A percentile compares a stretch with the other conserved stretches of the same genome.
phyloP scores from a whole-genome alignment of 139 green algal genomes.

The Mesostigma viride region DNA sequence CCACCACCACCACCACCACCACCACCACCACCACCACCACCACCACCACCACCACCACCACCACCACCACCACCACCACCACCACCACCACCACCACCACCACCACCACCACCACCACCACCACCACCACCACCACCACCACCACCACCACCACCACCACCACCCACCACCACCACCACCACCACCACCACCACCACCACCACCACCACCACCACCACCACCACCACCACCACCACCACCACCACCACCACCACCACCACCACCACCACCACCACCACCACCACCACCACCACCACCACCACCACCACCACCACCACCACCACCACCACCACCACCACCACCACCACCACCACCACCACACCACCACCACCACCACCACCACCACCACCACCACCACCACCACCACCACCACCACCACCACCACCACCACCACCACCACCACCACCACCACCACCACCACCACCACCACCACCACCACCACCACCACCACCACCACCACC shows the following conservation, averaged over 20 bases:
- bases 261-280: slow-evolving; percentile 1
- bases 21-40: slow-evolving; percentile 1
- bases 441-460: slow-evolving; percentile 1
- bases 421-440: background rate
- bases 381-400: background rate
- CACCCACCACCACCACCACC: no score
- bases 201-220: slow-evolving; percentile 1
- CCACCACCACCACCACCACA: background rate
- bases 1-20: background rate
- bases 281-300: background rate
- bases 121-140: background rate
- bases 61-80: background rate
- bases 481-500: slow-evolving; percentile 1
- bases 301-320: slow-evolving; percentile 1
- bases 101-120: slow-evolving; percentile 1
- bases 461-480: background rate
- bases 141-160: slow-evolving; percentile 1
- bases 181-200: slow-evolving; percentile 1
- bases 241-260: slow-evolving; percentile 1
- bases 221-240: background rate
- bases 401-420: background rate
- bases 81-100: slow-evolving; percentile 1
- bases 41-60: slow-evolving; percentile 1
- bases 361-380: background rate
- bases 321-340: slow-evolving; percentile 1